Evolutionary conservation across 2,329 filamentous ascomycete species (phyloP), one percentile per base, ranked within the genome.

Genomic region (Phoma sp.): DNA sequence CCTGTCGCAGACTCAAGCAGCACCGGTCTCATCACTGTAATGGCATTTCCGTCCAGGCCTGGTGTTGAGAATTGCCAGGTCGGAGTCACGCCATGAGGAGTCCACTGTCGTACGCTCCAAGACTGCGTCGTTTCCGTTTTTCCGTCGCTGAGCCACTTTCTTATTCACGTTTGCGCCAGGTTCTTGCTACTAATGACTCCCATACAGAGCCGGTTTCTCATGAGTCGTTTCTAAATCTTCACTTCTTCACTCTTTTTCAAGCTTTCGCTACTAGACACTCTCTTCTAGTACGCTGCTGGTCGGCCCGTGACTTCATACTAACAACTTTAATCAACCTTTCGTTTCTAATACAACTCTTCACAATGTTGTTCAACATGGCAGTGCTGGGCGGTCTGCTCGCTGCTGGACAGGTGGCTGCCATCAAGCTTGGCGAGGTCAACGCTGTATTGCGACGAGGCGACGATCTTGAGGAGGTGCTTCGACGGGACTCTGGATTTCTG

Each of bases 281-380:
- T 69, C 26, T 51, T 72, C 64, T 56, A 52, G 52, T 59, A 60
- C 60, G 73, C 73, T 75, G 73, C 73, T 72, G 73, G 63, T 60
- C 73, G 73, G 73, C 69, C 56, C 57, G 64, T 66, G 33, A 57
- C 56, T 46, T 58, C 66, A 56, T 30, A 54, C 48, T 59, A 61
- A 61, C 48, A 61, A 62, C 62, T 72, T 73, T 74, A 74, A 74
- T 74, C 68, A 48, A 65, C 47, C 63, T 53, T 52, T 53, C 33
- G 59, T 62, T 61, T 45, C 64, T 74, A 71, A 72, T 74, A 67
- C 56, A 53, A 39, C 42, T 50, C 50, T 53, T 51, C 48, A 62
- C 53, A 21, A 76, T 76, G 73, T 59, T 73, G 11, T 66, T 71
- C 66, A 61, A 65, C 47, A 61, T 45, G 29, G 62, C 60, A 61